Evolutionary conservation across 192 early-diverging fungal species (phyloP), one percentile per base, ranked within the genome.

Genomic region (Spizellomyces sp.): DNA sequence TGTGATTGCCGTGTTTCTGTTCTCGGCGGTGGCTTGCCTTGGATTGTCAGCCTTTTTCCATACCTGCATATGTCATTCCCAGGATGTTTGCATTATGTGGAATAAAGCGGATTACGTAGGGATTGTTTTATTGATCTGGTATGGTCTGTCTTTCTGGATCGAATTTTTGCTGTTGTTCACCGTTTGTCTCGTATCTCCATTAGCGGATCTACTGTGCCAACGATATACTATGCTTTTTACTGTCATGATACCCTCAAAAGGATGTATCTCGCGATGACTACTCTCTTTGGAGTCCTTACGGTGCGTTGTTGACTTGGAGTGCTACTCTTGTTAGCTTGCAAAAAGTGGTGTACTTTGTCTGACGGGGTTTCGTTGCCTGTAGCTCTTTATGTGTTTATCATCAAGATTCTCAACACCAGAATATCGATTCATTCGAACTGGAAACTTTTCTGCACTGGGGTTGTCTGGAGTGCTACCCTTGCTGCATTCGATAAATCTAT

Each of bases 101-200:
- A 98, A 95, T 83, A 87, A 93, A 74, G 92, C 92, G 64, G 96
- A 96, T 77, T 98, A 96, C 84, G 84, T 92, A 19, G 95, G 95
- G 10, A 98, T 96, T 67, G 91, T 93, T 27, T 73, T 86, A 17
- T 81, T 96, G 50, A 95, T 94, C 59, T 85, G 90, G 69, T 87
- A 36, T 70, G 71, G 80, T 81, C 27, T 36, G 27, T 36, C 27
- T 3, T 0, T 36, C 44, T 66, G 47, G 43, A 83, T 87, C 60
- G 79, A 63, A 12, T 47, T 21, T 57, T 43, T 69, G 66, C 58
- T 48, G 55, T 5, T 45, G 48, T 48, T 22, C 19, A 19, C 22
- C 71, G 69, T 77, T 69, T n/a, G 48, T 15, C 54, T 17, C 4
- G 8, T 1, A 22, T 45, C 14, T 1, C 46, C 65, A 9, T 8